Evolutionary conservation across 1,139 yeast genomes (phyloP), one percentile per base, ranked within the genome.

Genomic region (Geotrichum australiense): DNA sequence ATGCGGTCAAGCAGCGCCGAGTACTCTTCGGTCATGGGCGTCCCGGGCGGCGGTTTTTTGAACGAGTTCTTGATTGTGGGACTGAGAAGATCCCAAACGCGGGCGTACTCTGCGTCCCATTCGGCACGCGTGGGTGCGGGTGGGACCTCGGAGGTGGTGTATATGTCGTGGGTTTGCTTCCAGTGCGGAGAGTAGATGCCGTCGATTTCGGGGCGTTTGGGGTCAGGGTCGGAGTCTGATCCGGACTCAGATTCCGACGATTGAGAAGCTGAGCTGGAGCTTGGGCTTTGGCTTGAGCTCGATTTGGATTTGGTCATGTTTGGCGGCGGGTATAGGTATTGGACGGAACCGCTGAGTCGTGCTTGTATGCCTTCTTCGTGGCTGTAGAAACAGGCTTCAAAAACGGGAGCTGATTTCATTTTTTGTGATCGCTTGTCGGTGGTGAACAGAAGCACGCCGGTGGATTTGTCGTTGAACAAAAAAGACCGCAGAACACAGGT

Each of bases 381-480:
- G 55, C 83, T 80, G 65, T 82, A 81, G 57, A 82, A 83, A 45
- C 85, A 83, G 2, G 87, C 84, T 63, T 84, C 94, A 56, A 76
- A 79, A 20, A 55, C 50, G 12, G 57, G 48, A 42, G 79, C 62
- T 54, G 82, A 84, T 19, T 64, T 61, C 53, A 72, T 71, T 59
- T 85, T 85, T 39, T 64, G 64, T 70, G 81, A 76, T 56, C 95
- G 66, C 52, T 70, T 68, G 61, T 85, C 95, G 1, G 94, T 80
- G 34, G 82, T 74, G 55, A 81, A 77, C 3, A 85, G 70, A 43
- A 84, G 58, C 7, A 81, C 75, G 54, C 83, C 85, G 32, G 80
- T 78, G 45, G 74, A 69, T 48, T 71, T 73, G 55, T 83, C 84
- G 55, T 76, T 70, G 55, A 84, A 85, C 35, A 85, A 63, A 63